Percentiles rank a stretch among this genome's conserved stretches.
Evolutionary conservation across 2,329 filamentous ascomycete genomes (phyloP).

Genomic region (Sarocladium oryzae): DNA sequence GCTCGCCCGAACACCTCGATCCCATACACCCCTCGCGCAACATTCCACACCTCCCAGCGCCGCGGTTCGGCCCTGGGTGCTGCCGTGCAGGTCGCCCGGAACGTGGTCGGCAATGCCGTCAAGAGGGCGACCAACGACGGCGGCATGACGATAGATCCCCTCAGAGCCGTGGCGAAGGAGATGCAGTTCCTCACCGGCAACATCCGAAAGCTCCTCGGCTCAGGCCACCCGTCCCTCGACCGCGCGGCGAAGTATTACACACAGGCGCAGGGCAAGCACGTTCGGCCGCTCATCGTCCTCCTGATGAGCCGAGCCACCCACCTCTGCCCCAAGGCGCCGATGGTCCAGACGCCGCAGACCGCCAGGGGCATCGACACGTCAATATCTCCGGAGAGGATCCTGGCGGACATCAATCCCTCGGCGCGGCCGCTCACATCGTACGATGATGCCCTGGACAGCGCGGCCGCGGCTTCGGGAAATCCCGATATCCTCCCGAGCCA

Average conservation of each 20-base stretch:
- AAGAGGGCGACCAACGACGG: slow-evolving; percentile 54
- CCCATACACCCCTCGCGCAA: slow-evolving; percentile 26
- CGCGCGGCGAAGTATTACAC: slow-evolving; percentile 98
- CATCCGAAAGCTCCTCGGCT: slow-evolving; percentile 86
- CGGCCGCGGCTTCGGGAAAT: slow-evolving; percentile 32
- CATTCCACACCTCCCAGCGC: slow-evolving; percentile 37
- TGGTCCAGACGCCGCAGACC: slow-evolving; percentile 31
- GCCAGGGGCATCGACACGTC: slow-evolving; percentile 43
- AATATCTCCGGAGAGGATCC: slow-evolving; percentile 49
- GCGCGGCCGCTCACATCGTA: slow-evolving; percentile 36
- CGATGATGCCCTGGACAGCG: slow-evolving; percentile 17
- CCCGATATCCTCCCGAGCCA: slow-evolving; percentile 85
- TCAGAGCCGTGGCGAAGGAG: slow-evolving; percentile 88
- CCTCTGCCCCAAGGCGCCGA: slow-evolving; percentile 56
- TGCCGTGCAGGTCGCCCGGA: slow-evolving; percentile 63
- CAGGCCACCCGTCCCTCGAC: slow-evolving; percentile 88
- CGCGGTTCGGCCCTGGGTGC: slow-evolving; percentile 66
- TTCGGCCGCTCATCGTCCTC: slow-evolving; percentile 87
- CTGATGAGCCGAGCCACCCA: slow-evolving; percentile 94
- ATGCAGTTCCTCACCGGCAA: slow-evolving; percentile 95
- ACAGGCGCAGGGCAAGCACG: slow-evolving; percentile 91
- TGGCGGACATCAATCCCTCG: slow-evolving; percentile 77
- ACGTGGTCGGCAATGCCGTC: slow-evolving; percentile 63
- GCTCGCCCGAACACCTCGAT: slow-evolving; percentile 15
- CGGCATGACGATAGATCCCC: slow-evolving; percentile 77